These are phyloP conservation scores for Auriscalpium microsporum DNA, from an alignment of 768 basidiomycete genomes.

Conservation along the genomic window DNA sequence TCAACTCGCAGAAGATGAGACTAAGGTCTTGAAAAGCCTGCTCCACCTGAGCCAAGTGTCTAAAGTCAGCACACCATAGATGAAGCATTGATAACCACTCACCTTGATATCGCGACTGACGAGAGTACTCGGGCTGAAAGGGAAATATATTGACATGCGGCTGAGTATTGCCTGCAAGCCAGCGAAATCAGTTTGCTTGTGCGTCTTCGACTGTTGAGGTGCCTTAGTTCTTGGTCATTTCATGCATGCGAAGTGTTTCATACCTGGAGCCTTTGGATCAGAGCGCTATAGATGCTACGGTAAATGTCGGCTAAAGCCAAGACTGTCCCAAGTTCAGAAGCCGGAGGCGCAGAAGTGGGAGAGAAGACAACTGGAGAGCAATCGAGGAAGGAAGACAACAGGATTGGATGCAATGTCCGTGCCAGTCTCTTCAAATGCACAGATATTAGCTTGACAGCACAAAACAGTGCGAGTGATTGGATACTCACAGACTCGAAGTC, in stretches of 20 bases:
- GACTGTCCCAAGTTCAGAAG: slow-evolving; percentile 54
- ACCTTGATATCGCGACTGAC: slow-evolving; percentile 52
- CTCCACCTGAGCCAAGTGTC: slow-evolving; percentile 39
- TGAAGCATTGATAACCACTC: neutral
- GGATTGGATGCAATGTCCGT: slow-evolving; percentile 63
- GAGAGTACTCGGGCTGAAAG: slow-evolving; percentile 40
- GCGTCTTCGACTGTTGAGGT: too few relatives aligned
- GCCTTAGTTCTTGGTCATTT: neutral
- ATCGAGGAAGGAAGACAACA: slow-evolving; percentile 82
- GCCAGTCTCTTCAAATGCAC: slow-evolving; percentile 42
- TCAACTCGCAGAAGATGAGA: slow-evolving; percentile 70
- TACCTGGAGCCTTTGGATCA: slow-evolving; percentile 39
- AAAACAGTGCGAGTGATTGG: neutral
- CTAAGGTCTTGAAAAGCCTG: slow-evolving; percentile 64
- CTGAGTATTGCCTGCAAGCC: slow-evolving; percentile 54
- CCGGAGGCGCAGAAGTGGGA: slow-evolving; percentile 48
- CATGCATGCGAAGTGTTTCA: slow-evolving; percentile 16
- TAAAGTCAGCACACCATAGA: slow-evolving; percentile 4
- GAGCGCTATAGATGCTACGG: slow-evolving; percentile 48
- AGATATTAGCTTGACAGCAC: slow-evolving; percentile 19
- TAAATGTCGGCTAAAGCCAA: slow-evolving; percentile 49
- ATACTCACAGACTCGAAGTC: neutral
- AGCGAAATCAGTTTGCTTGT: slow-evolving; percentile 27
- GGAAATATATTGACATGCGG: slow-evolving; percentile 81
- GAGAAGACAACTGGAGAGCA: slow-evolving; percentile 77